Percentiles rank a stretch among this genome's conserved stretches.
Evolutionary conservation across 306 rosid genomes (phyloP).

Genomic region (Sechiopsis laciniata): DNA sequence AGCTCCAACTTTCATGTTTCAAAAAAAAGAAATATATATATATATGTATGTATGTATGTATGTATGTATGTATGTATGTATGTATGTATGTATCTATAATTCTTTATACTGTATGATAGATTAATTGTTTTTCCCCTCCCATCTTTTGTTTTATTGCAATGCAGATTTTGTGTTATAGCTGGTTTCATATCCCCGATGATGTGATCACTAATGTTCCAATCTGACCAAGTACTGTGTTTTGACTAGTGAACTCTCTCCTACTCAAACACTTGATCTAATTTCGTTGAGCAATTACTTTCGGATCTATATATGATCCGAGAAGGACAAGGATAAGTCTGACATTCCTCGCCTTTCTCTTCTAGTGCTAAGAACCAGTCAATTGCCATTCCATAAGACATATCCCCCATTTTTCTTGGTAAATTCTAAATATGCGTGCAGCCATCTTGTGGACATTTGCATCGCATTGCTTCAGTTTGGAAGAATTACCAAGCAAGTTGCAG

Average conservation of each 20-base stretch:
- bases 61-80: too few species aligned
- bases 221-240: too few species aligned
- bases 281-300: slow-evolving; percentile 49
- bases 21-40: too few species aligned
- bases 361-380: slow-evolving; percentile 59
- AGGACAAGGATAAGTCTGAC: slow-evolving; percentile 82
- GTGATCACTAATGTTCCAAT: slow-evolving; percentile 90
- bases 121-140: not conserved
- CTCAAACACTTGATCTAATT: slow-evolving; percentile 81
- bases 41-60: too few species aligned
- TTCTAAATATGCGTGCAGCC: slow-evolving; percentile 2
- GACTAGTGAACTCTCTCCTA: slow-evolving; percentile 65
- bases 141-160: slow-evolving; percentile 10
- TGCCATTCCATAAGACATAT: slow-evolving; percentile 88
- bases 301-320: slow-evolving; percentile 78
- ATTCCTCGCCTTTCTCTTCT: slow-evolving; percentile 90
- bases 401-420: too few species aligned
- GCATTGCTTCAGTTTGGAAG: slow-evolving; percentile 62
- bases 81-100: too few species aligned
- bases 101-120: not conserved
- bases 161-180: slow-evolving; percentile 85
- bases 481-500: slow-evolving; percentile 66
- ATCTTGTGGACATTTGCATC: not conserved
- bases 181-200: slow-evolving; percentile 94
- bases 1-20: too few species aligned